Evolutionary conservation across 2,329 filamentous ascomycete species (phyloP).

Genomic region (Amauroascus niger): DNA sequence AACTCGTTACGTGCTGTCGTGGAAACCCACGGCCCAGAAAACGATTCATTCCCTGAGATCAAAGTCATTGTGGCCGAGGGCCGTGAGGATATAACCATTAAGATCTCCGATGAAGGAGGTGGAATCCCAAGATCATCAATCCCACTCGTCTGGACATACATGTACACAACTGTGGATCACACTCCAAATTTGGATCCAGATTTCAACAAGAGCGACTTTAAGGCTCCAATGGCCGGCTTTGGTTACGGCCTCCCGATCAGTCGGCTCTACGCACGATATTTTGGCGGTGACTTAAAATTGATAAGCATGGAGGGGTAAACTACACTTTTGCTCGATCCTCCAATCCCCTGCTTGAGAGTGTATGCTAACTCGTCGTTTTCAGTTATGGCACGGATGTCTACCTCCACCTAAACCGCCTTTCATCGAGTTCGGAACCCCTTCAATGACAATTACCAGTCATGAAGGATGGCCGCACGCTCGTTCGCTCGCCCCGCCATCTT

Average conservation of each 20-base stretch:
- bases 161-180: conserved; percentile 97
- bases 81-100: conserved; percentile 98
- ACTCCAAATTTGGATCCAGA: conserved; percentile 92
- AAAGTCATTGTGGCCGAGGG: conserved; percentile 97
- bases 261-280: conserved; percentile 88
- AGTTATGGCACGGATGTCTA: conserved; percentile 98
- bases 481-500: conserved; percentile 33
- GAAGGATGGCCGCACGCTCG: conserved; percentile 56
- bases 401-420: conserved; percentile 90
- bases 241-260: conserved; percentile 96
- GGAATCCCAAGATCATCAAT: conserved; percentile 89
- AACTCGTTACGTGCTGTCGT: conserved; percentile 96
- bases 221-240: conserved; percentile 97
- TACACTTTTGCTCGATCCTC: conserved; percentile 15
- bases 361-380: conserved; percentile 16
- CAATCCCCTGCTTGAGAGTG: neutral
- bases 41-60: conserved; percentile 89
- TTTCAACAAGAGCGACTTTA: conserved; percentile 98
- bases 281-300: conserved; percentile 90
- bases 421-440: conserved; percentile 87
- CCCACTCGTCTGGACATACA: conserved; percentile 98
- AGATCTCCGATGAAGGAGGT: conserved; percentile 92
- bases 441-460: conserved; percentile 88
- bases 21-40: conserved; percentile 87
- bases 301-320: conserved; percentile 98